These are phyloP conservation scores for Candida peoriensis DNA, from an alignment of 805 yeast species.

Conservation along the genomic window DNA sequence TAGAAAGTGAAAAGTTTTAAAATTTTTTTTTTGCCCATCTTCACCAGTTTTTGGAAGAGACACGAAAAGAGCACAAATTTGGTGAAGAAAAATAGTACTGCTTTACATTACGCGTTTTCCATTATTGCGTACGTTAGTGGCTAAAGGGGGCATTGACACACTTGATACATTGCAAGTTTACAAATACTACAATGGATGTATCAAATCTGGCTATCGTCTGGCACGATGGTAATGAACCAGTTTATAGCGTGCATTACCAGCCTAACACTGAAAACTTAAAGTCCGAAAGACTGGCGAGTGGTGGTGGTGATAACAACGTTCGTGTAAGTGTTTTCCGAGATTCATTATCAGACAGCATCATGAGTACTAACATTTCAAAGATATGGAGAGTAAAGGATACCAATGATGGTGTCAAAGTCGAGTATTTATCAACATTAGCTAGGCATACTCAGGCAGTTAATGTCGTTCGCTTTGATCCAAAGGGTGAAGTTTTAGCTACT, in stretches of 20 bases:
- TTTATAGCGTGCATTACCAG: slow-evolving; percentile 64
- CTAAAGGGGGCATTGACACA: too few species aligned
- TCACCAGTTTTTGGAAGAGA: too few species aligned
- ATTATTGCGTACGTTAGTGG: too few species aligned
- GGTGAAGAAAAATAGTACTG: too few species aligned
- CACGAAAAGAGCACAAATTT: too few species aligned
- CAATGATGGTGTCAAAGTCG: slow-evolving; percentile 38
- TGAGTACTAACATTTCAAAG: slow-evolving; percentile 4
- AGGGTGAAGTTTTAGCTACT: slow-evolving; percentile 69
- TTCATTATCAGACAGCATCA: slow-evolving; percentile 5
- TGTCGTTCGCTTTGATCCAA: slow-evolving; percentile 73
- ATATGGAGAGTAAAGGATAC: slow-evolving; percentile 28
- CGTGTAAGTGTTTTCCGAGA: slow-evolving; percentile 37
- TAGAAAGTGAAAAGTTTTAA: too few species aligned
- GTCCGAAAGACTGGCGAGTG: slow-evolving; percentile 65
- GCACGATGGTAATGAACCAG: slow-evolving; percentile 74
- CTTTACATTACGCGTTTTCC: too few species aligned
- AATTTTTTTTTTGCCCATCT: too few species aligned
- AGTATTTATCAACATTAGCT: slow-evolving; percentile 72
- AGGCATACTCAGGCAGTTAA: slow-evolving; percentile 96
- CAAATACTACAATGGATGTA: slow-evolving; percentile 33
- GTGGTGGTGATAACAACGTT: slow-evolving; percentile 93
- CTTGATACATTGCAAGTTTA: too few species aligned
- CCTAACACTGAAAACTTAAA: slow-evolving; percentile 27
- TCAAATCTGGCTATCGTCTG: slow-evolving; percentile 57